Evolutionary conservation across 2,329 filamentous ascomycete species (phyloP).

Genomic region (Cytospora paraplurivora): DNA sequence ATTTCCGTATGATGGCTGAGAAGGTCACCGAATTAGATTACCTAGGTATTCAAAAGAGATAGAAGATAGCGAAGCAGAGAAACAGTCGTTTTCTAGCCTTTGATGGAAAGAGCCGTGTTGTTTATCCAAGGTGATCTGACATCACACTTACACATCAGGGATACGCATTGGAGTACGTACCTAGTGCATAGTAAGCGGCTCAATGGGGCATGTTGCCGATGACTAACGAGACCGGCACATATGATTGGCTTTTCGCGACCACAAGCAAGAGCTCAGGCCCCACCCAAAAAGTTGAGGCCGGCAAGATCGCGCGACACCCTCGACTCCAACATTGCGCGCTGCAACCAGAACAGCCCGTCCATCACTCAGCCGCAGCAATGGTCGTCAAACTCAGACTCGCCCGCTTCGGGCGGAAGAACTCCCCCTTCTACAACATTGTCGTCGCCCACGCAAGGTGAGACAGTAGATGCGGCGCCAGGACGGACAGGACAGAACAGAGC

Average conservation of each 20-base stretch:
- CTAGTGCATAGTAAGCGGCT: background rate
- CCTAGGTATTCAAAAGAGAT: background rate
- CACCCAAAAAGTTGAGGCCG: constrained; percentile 21
- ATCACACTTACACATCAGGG: constrained; percentile 13
- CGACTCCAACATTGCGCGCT: background rate
- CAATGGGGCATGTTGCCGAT: background rate
- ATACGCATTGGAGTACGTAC: background rate
- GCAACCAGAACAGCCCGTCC: background rate
- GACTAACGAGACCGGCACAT: constrained; percentile 1
- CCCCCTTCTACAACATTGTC: constrained; percentile 97
- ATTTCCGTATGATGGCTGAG: background rate
- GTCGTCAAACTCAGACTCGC: constrained; percentile 92
- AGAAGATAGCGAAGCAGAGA: background rate
- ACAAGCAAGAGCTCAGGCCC: constrained; percentile 23
- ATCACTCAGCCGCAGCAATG: constrained; percentile 54
- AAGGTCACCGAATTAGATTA: background rate
- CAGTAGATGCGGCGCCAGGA: background rate
- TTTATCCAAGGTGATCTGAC: constrained; percentile 2
- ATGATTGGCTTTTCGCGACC: constrained; percentile 15
- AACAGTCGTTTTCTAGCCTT: background rate
- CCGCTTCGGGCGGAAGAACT: constrained; percentile 84
- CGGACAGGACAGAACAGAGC: background rate
- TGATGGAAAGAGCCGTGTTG: background rate
- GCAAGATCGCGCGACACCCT: constrained; percentile 13
- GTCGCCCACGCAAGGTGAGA: constrained; percentile 84